Evolutionary conservation across 352 stramenopile species (phyloP).

Genomic region (Pythium brachiatum): DNA sequence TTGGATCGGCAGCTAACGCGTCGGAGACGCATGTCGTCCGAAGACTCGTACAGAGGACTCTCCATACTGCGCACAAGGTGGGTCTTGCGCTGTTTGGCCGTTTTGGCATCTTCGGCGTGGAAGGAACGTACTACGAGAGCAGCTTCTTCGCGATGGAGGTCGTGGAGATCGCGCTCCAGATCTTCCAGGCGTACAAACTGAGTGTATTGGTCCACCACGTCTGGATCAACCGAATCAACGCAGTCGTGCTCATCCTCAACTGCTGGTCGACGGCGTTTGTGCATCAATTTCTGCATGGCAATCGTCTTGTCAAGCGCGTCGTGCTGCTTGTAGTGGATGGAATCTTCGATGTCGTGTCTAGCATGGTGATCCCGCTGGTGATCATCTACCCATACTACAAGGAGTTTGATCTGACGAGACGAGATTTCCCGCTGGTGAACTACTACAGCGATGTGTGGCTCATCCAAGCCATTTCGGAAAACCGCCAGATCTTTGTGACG

Average conservation of each 20-base stretch:
- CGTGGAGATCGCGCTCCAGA: slow-evolving; percentile 11
- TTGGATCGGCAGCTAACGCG: neutral
- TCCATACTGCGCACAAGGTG: neutral
- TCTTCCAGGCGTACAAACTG: slow-evolving; percentile 17
- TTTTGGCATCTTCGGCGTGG: slow-evolving; percentile 6
- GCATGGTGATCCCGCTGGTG: slow-evolving; percentile 16
- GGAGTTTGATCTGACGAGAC: slow-evolving; percentile 6
- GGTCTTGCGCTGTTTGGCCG: neutral
- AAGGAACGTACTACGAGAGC: slow-evolving; percentile 6
- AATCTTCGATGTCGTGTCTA: slow-evolving; percentile 21
- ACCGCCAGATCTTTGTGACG: slow-evolving; percentile 24
- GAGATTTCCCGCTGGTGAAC: slow-evolving; percentile 20
- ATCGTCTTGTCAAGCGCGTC: neutral
- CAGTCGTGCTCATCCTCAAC: slow-evolving; percentile 8
- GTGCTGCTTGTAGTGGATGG: slow-evolving; percentile 8
- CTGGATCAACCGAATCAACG: slow-evolving; percentile 25
- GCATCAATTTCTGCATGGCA: neutral
- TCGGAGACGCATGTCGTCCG: neutral
- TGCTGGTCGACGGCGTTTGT: slow-evolving; percentile 14
- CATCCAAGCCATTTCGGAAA: slow-evolving; percentile 21
- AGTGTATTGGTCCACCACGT: slow-evolving; percentile 9
- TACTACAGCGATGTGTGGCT: slow-evolving; percentile 30
- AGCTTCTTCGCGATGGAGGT: slow-evolving; percentile 2
- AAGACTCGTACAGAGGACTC: neutral
- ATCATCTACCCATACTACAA: slow-evolving; percentile 23